Conservation (phyloP, 2,329 filamentous ascomycete genomes). For the Venturia aucupariae region DNA sequence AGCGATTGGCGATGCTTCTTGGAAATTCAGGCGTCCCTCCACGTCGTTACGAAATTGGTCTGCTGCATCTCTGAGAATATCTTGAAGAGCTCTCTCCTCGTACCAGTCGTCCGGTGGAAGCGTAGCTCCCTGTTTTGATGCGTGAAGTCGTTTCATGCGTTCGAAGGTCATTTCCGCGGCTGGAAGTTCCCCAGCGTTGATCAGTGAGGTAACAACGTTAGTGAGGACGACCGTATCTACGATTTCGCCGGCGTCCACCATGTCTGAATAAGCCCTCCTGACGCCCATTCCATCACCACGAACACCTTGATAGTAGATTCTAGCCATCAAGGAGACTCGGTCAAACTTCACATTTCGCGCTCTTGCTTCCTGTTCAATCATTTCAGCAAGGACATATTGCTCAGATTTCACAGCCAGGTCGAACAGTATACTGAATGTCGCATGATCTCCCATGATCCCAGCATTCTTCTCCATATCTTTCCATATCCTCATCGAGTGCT, state of each 20-base stretch:
- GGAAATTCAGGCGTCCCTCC: slow-evolving; percentile 50
- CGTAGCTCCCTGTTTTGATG: slow-evolving; percentile 24
- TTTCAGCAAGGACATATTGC: slow-evolving; percentile 75
- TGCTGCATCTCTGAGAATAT: slow-evolving; percentile 36
- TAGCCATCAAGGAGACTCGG: slow-evolving; percentile 69
- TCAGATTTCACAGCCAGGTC: slow-evolving; percentile 78
- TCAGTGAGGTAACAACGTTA: slow-evolving; percentile 69
- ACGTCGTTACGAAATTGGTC: slow-evolving; percentile 29
- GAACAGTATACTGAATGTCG: slow-evolving; percentile 93
- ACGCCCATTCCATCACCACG: slow-evolving; percentile 64
- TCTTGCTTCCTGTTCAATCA: slow-evolving; percentile 74
- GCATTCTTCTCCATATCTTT: slow-evolving; percentile 76
- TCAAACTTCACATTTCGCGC: slow-evolving; percentile 52
- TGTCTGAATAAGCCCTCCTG: slow-evolving; percentile 66
- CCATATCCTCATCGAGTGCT: slow-evolving; percentile 70
- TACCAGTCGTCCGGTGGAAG: slow-evolving; percentile 6
- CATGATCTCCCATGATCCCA: slow-evolving; percentile 54
- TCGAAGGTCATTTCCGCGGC: slow-evolving; percentile 74
- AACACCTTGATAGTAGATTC: slow-evolving; percentile 78
- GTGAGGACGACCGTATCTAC: slow-evolving; percentile 84
- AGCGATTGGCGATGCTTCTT: slow-evolving; percentile 54
- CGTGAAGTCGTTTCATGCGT: slow-evolving; percentile 64
- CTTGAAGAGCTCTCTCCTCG: slow-evolving; percentile 22
- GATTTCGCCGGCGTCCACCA: slow-evolving; percentile 78
- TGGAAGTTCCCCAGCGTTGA: slow-evolving; percentile 64